Conservation (phyloP, 2,329 filamentous ascomycete genomes). For the Paracamarosporium sp. region DNA sequence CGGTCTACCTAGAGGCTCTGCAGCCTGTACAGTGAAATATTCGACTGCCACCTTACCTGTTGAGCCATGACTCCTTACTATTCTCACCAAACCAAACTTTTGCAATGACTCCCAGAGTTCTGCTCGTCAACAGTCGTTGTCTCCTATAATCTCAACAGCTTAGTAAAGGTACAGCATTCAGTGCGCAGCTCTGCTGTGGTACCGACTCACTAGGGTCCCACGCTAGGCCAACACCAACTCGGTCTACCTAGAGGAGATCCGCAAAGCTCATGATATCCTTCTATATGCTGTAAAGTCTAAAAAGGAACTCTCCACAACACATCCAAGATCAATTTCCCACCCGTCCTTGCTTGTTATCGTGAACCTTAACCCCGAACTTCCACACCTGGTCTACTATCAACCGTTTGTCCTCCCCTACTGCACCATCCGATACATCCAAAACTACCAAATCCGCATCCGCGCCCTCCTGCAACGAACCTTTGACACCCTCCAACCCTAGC, state of each 20-base stretch:
- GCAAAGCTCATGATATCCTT: neutral
- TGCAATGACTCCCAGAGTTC: too few relatives aligned
- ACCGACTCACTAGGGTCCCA: too few relatives aligned
- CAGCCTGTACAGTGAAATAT: too few relatives aligned
- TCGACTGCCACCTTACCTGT: too few relatives aligned
- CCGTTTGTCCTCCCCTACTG: conserved; percentile 54
- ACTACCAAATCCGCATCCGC: conserved; percentile 67
- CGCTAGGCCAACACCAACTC: too few relatives aligned
- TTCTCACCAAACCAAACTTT: too few relatives aligned
- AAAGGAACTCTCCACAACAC: neutral
- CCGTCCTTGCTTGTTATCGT: conserved; percentile 19
- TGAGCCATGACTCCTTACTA: too few relatives aligned
- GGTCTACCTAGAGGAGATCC: neutral
- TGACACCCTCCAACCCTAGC: conserved; percentile 71
- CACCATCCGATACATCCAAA: conserved; percentile 61
- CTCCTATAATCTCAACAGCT: too few relatives aligned
- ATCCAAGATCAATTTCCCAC: neutral
- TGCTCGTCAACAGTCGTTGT: too few relatives aligned
- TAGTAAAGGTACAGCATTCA: too few relatives aligned
- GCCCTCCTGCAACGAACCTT: conserved; percentile 63
- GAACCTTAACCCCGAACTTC: conserved; percentile 70
- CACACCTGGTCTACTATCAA: conserved; percentile 77
- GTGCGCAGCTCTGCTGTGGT: too few relatives aligned
- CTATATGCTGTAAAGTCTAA: neutral
- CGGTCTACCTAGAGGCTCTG: too few relatives aligned